Base-by-base conservation (phyloP, 2,329 filamentous ascomycete genomes). In the Epichloe coenophiala region DNA sequence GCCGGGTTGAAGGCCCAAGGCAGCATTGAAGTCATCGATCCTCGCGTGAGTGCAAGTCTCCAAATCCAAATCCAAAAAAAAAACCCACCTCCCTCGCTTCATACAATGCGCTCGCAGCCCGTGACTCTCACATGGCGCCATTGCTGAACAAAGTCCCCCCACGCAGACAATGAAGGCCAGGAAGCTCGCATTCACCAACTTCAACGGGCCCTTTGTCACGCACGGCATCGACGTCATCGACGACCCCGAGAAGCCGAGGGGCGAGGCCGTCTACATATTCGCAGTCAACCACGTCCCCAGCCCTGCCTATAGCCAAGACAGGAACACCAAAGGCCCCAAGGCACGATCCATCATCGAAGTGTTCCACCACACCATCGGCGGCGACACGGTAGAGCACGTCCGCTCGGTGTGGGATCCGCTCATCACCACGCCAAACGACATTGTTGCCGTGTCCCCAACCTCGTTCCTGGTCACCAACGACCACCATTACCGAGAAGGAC, bases 391-490 rank as follows among this genome's bases (percentile, higher is more conserved):
- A 8, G 64, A 55, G 2, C 73, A 81, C 56, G 48, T 82, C 5
- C 75, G 78, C 13, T 74, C 77, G 0, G 66, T 83, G 36, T 64
- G 62, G 39, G 69, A 82, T 57, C 70, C 74, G 0, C 55, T 78
- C 36, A 71, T 83, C 45, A 60, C 58, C 9, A 81, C 77, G 0
- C 79, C 80, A 1, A 83, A 83, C 54, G 80, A 83, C 54, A 62
- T 83, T 12, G 61, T 74, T 5, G 76, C 72, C 2, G 57, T 63
- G 4, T 72, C 66, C 0, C 69, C 73, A 0, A 64, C 57, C 12
- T 71, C 72, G 0, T 71, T 83, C 59, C 75, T 77, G 47, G 72
- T 81, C 5, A 81, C 78, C 0, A 83, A 83, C 54, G 80, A 83
- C 54, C 78, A 82, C 49, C 63, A 64, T 55, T 71, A 81, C 59